Percentiles rank a stretch among this genome's conserved stretches.
phyloP scores from a whole-genome alignment of 148 eudicot species.

The Spergularia marina region DNA sequence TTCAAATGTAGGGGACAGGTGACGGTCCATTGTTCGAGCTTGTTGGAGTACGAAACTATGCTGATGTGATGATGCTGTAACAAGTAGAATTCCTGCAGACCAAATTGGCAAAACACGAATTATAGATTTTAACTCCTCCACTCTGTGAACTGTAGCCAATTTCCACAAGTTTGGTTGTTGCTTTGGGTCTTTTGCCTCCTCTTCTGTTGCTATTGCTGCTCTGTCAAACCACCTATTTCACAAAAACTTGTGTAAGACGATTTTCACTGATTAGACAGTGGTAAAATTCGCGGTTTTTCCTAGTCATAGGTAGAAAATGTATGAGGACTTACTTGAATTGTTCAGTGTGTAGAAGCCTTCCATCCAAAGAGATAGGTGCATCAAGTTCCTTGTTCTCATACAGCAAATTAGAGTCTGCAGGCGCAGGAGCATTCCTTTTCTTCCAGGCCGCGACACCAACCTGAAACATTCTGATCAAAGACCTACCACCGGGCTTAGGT shows the following conservation, averaged over 20 bases:
- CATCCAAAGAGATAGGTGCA: conserved; percentile 30
- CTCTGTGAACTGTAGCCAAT: conserved; percentile 77
- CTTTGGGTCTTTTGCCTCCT: conserved; percentile 32
- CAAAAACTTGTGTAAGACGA: no score
- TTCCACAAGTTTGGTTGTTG: conserved; percentile 56
- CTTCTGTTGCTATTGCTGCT: conserved; percentile 62
- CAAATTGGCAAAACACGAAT: conserved; percentile 87
- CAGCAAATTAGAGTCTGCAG: conserved; percentile 43
- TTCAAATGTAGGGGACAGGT: conserved; percentile 51
- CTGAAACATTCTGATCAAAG: conserved; percentile 64
- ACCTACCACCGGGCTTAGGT: conserved; percentile 72
- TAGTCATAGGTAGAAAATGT: no score
- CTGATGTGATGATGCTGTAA: conserved; percentile 79
- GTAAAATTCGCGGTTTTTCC: no score
- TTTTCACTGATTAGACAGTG: neutral
- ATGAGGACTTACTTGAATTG: conserved; percentile 46
- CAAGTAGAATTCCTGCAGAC: conserved; percentile 80
- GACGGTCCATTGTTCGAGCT: conserved; percentile 83
- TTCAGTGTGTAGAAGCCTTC: conserved; percentile 51
- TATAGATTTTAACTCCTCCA: conserved; percentile 79
- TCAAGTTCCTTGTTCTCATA: conserved; percentile 50
- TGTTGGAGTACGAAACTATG: conserved; percentile 76
- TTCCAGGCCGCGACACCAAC: conserved; percentile 62
- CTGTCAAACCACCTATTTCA: conserved; percentile 72
- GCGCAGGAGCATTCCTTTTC: conserved; percentile 52